phyloP scores from a whole-genome alignment of 495 filamentous ascomycete species.

The Penicillium bialowiezense region DNA sequence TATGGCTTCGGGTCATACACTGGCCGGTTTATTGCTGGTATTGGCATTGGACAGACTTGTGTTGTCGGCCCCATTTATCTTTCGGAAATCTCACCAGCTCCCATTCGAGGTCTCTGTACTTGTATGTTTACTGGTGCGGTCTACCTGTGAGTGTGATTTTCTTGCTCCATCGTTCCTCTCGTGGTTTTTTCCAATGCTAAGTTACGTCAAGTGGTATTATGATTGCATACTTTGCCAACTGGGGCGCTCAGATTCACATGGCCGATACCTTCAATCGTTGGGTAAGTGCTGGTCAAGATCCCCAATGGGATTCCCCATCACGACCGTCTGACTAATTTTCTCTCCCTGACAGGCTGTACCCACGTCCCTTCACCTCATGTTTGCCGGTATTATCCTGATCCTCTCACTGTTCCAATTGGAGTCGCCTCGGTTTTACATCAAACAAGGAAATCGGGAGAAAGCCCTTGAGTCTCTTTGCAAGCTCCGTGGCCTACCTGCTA shows the following conservation, averaged over 20 bases:
- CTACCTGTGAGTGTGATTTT: not conserved
- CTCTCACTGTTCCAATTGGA: conserved; percentile 4
- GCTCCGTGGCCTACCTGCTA: conserved; percentile 3
- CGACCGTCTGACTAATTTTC: not conserved
- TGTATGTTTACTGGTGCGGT: conserved; percentile 8
- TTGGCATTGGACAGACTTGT: conserved; percentile 58
- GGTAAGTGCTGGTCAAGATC: not conserved
- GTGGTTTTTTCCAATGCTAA: not conserved
- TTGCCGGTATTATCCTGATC: not conserved
- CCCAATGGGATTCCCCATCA: no score
- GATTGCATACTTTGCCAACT: conserved; percentile 5
- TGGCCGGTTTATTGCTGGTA: conserved; percentile 55
- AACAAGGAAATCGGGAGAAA: not conserved
- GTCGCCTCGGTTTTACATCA: conserved; percentile 3
- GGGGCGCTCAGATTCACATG: conserved; percentile 1
- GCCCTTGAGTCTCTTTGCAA: conserved; percentile 1
- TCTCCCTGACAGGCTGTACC: not conserved
- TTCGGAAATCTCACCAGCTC: conserved; percentile 39
- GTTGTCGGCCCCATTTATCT: conserved; percentile 48
- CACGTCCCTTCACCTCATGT: conserved; percentile 1
- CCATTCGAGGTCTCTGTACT: conserved; percentile 6
- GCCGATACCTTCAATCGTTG: conserved; percentile 1
- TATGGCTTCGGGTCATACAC: no score
- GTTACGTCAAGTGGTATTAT: not conserved
- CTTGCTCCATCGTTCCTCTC: not conserved